These are phyloP conservation scores for Jatropha multifida DNA, from an alignment of 441 rosid species.

Conservation along the genomic window DNA sequence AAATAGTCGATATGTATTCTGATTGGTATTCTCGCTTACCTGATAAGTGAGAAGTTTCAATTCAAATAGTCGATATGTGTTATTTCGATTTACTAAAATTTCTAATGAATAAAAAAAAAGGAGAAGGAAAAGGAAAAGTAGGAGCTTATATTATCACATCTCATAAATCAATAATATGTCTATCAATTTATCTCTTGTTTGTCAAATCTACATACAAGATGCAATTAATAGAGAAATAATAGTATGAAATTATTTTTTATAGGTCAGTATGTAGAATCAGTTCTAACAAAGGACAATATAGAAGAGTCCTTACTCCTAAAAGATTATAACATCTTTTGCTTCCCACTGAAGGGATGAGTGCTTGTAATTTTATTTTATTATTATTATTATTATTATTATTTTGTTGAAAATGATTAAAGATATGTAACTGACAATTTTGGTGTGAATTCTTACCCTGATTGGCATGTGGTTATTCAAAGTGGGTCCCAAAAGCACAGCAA, in stretches of 20 bases:
- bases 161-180: not conserved
- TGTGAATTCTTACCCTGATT: not conserved
- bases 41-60: too few relatives aligned
- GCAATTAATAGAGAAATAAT: not conserved
- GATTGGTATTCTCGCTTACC: too few relatives aligned
- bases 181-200: not conserved
- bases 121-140: too few relatives aligned
- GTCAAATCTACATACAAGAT: not conserved
- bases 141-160: not conserved
- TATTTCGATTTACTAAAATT: too few relatives aligned
- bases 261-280: not conserved
- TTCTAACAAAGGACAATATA: not conserved
- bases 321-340: constrained; percentile 17
- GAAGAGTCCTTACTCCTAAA: not conserved
- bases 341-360: constrained; percentile 23
- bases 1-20: too few relatives aligned
- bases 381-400: not conserved
- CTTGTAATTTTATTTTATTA: not conserved
- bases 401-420: constrained; percentile 16
- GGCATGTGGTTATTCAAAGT: not conserved
- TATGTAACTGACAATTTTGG: not conserved
- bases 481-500: constrained; percentile 3
- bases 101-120: too few relatives aligned
- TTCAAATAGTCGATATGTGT: too few relatives aligned
- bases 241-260: not conserved